phyloP scores from a whole-genome alignment of 345 rosid species.

The Populus tremula region DNA sequence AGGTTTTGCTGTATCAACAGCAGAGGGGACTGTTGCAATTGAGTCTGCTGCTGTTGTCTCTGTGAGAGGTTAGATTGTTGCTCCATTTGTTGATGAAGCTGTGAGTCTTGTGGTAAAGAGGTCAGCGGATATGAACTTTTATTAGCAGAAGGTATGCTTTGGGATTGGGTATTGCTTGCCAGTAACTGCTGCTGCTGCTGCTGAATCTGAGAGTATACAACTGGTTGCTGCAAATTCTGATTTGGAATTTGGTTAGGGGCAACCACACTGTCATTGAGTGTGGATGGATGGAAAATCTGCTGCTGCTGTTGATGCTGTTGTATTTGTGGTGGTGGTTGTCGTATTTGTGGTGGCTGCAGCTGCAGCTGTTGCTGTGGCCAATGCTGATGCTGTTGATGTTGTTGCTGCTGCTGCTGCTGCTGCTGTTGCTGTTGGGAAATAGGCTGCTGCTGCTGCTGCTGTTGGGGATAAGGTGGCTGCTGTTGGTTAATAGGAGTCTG shows the following conservation, averaged over 20 bases:
- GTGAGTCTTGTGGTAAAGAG: constrained; percentile 60
- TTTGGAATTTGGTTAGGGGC: constrained; percentile 46
- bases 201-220: constrained; percentile 51
- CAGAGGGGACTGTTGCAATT: constrained; percentile 51
- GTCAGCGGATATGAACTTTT: constrained; percentile 55
- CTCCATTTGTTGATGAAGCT: constrained; percentile 59
- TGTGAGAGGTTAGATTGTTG: constrained; percentile 56
- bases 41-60: constrained; percentile 66
- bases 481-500: constrained; percentile 39
- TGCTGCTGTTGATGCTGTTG: constrained; percentile 26
- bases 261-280: constrained; percentile 43
- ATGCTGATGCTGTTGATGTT: constrained; percentile 16
- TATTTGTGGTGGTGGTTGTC: neutral
- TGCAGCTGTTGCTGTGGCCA: constrained; percentile 33
- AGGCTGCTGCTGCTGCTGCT: constrained; percentile 24
- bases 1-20: constrained; percentile 52
- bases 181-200: constrained; percentile 46
- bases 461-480: constrained; percentile 39
- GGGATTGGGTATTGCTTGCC: constrained; percentile 46
- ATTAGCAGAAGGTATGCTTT: constrained; percentile 28
- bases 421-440: constrained; percentile 34
- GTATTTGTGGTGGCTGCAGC: constrained; percentile 14
- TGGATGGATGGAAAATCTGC: constrained; percentile 43
- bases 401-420: constrained; percentile 26
- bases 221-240: constrained; percentile 50